Evolutionary conservation across 164 flowering plant genomes (phyloP).

Genomic region (Echeveria elegans): DNA sequence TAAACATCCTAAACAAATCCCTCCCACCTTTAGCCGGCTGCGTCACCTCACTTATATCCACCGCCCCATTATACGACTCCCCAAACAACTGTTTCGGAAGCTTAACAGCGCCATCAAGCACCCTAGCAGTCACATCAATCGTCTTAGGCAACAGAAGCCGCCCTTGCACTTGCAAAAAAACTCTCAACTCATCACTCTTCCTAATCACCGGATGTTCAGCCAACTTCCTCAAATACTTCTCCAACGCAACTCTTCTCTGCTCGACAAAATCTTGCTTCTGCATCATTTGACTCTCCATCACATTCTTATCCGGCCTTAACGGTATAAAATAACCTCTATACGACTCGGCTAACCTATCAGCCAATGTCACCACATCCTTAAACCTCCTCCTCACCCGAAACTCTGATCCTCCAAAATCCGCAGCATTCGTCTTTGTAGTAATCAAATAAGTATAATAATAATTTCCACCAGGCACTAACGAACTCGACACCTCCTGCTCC

Average conservation of each 20-base stretch:
- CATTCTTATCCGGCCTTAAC: constrained; percentile 84
- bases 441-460: constrained; percentile 60
- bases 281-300: constrained; percentile 97
- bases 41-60: constrained; percentile 51
- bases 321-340: constrained; percentile 79
- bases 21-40: constrained; percentile 91
- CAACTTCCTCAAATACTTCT: constrained; percentile 75
- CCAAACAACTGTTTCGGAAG: constrained; percentile 83
- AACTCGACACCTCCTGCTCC: constrained; percentile 57
- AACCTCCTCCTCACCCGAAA: constrained; percentile 72
- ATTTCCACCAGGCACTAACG: constrained; percentile 77
- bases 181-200: constrained; percentile 77
- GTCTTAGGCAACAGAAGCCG: constrained; percentile 56
- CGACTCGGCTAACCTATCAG: constrained; percentile 67
- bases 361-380: constrained; percentile 64
- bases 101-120: constrained; percentile 89
- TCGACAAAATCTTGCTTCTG: constrained; percentile 96
- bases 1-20: constrained; percentile 77
- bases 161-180: constrained; percentile 74
- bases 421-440: constrained; percentile 59
- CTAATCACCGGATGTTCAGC: constrained; percentile 71
- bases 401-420: constrained; percentile 55
- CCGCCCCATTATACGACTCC: constrained; percentile 29
- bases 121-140: constrained; percentile 72
- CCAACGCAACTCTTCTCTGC: constrained; percentile 81